A percentile compares a stretch with the other conserved stretches of the same genome.
phyloP scores from a whole-genome alignment of 805 yeast species.

The Candida coleopterorum region DNA sequence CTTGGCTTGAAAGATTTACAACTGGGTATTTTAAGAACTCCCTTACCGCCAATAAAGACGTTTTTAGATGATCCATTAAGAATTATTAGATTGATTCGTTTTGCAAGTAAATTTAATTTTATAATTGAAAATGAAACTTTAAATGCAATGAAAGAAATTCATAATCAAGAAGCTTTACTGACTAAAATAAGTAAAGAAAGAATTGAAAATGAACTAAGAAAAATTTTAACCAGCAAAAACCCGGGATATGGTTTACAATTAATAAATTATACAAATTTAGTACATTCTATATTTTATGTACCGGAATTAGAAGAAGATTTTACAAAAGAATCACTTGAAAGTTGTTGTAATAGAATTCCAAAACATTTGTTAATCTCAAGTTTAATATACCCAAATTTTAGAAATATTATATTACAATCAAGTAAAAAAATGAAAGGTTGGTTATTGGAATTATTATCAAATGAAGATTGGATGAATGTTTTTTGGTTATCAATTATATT shows the following conservation, averaged over 20 bases:
- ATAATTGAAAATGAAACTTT: conserved; percentile 53
- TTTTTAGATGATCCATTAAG: conserved; percentile 93
- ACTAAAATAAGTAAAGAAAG: conserved; percentile 86
- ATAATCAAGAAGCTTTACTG: conserved; percentile 54
- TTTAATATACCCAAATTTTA: conserved; percentile 17
- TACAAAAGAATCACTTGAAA: conserved; percentile 7
- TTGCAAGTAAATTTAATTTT: conserved; percentile 77
- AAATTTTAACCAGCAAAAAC: conserved; percentile 61
- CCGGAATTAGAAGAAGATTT: conserved; percentile 19
- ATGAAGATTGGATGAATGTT: conserved; percentile 8
- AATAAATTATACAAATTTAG: conserved; percentile 51
- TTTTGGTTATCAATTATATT: conserved; percentile 47
- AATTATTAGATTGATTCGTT: conserved; percentile 78
- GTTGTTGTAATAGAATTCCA: conserved; percentile 6
- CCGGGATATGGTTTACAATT: conserved; percentile 61
- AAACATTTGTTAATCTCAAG: conserved; percentile 20
- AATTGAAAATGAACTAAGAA: conserved; percentile 79
- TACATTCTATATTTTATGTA: conserved; percentile 51
- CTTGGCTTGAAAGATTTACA: conserved; percentile 69
- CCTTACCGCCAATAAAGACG: conserved; percentile 78
- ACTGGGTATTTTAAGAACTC: conserved; percentile 76
- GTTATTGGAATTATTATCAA: conserved; percentile 2
- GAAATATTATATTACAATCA: conserved; percentile 1
- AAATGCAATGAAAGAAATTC: conserved; percentile 57
- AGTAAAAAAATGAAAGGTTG: conserved; percentile 3